phyloP scores from a whole-genome alignment of 176 grass and related monocot genomes.

The Bonia amplexicaulis region DNA sequence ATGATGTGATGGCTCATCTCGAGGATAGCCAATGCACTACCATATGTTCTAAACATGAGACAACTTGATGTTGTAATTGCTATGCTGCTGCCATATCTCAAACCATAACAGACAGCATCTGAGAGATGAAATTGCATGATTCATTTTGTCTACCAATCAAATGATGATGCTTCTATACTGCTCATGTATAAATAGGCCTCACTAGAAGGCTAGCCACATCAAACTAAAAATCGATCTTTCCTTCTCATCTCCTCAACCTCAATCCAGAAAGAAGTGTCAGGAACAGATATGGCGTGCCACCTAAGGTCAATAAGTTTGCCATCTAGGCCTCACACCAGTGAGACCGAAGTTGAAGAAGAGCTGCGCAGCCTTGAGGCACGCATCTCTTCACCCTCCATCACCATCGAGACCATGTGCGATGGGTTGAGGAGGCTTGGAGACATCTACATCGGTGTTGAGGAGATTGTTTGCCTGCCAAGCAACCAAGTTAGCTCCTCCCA shows the following conservation, averaged over 20 bases:
- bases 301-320: slow-evolving; percentile 32
- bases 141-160: slow-evolving; percentile 5
- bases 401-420: neutral
- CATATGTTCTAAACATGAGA: neutral
- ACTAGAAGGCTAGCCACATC: neutral
- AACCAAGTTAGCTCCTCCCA: slow-evolving; percentile 32
- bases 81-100: neutral
- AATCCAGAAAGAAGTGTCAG: neutral
- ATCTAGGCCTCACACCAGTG: slow-evolving; percentile 27
- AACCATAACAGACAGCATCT: neutral
- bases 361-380: slow-evolving; percentile 13
- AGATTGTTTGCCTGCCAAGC: slow-evolving; percentile 36
- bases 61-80: neutral
- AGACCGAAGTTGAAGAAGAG: slow-evolving; percentile 9
- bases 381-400: slow-evolving; percentile 12
- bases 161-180: neutral
- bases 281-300: slow-evolving; percentile 14
- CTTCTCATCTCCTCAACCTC: neutral
- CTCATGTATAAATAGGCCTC: slow-evolving; percentile 22
- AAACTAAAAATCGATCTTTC: neutral
- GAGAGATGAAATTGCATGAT: neutral
- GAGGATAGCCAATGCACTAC: neutral
- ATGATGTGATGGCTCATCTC: neutral
- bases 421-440: slow-evolving; percentile 11
- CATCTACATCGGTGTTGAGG: slow-evolving; percentile 25